Conservation (phyloP, 768 basidiomycete species). For the Auriculariales sp. region DNA sequence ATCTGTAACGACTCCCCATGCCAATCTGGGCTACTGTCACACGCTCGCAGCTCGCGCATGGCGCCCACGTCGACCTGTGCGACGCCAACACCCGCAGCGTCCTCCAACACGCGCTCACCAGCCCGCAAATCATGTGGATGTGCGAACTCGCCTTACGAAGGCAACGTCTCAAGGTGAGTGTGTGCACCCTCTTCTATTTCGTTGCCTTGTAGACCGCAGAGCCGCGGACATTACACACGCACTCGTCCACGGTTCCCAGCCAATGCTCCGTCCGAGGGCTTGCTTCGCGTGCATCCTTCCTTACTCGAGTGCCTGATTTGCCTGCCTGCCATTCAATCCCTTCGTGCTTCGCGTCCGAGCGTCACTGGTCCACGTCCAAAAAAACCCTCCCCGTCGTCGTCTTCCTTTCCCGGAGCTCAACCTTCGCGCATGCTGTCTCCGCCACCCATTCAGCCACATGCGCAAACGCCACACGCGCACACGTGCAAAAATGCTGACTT, state of each 20-base stretch:
- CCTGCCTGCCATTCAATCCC: too few species aligned
- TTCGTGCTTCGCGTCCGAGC: not conserved
- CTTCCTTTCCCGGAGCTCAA: slow-evolving; percentile 25
- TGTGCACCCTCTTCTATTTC: too few species aligned
- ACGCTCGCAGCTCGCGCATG: slow-evolving; percentile 39
- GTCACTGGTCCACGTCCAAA: slow-evolving; percentile 14
- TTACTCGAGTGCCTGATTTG: too few species aligned
- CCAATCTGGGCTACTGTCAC: not conserved
- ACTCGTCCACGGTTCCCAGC: too few species aligned
- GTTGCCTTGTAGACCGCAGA: too few species aligned
- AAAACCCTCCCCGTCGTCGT: slow-evolving; percentile 13
- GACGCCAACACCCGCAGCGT: slow-evolving; percentile 61
- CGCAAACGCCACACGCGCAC: too few species aligned
- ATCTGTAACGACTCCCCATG: not conserved
- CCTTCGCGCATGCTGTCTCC: too few species aligned
- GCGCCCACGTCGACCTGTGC: slow-evolving; percentile 57
- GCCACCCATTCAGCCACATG: too few species aligned
- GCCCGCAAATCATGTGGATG: slow-evolving; percentile 50
- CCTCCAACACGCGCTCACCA: slow-evolving; percentile 49
- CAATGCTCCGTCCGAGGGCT: too few species aligned
- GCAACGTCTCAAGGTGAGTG: slow-evolving; percentile 39
- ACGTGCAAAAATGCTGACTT: too few species aligned
- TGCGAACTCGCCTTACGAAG: slow-evolving; percentile 53
- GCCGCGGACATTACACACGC: too few species aligned
- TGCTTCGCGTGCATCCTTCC: too few species aligned